Percentiles rank a stretch among this genome's conserved stretches.
Conservation (phyloP, 257 asterid species). For the Solanum tarijense region DNA sequence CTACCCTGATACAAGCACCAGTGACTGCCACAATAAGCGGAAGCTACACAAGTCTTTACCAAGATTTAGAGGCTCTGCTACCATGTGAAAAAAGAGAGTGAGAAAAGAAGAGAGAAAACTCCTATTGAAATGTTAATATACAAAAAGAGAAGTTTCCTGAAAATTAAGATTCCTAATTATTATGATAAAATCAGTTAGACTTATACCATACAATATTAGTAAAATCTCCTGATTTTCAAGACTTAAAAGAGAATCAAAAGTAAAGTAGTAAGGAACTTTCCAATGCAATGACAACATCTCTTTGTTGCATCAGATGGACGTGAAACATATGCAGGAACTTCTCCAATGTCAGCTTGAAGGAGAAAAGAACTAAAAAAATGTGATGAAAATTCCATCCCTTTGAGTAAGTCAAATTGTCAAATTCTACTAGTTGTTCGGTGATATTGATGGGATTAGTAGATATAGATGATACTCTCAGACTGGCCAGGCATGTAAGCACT, state of each 20-base stretch:
- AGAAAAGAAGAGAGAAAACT: neutral
- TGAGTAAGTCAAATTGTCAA: neutral
- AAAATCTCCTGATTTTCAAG: neutral
- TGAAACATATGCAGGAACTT: neutral
- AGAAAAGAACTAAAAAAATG: neutral
- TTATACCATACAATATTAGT: neutral
- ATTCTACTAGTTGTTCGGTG: neutral
- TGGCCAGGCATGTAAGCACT: neutral
- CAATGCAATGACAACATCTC: neutral
- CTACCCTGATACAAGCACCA: neutral
- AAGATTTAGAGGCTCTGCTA: neutral
- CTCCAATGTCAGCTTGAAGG: neutral
- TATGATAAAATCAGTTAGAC: neutral
- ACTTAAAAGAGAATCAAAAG: neutral
- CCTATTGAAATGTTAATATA: neutral
- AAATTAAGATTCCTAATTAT: neutral
- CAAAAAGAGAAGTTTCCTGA: neutral
- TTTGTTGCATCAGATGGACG: neutral
- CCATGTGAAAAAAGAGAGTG: neutral
- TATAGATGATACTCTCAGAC: neutral
- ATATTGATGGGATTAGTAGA: neutral
- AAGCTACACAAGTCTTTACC: neutral
- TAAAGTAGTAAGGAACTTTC: neutral
- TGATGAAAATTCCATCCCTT: neutral
- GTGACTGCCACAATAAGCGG: neutral